A percentile compares a stretch with the other conserved stretches of the same genome.
Conservation (phyloP, 2,329 filamentous ascomycete genomes). For the Polytolypa hystricis region DNA sequence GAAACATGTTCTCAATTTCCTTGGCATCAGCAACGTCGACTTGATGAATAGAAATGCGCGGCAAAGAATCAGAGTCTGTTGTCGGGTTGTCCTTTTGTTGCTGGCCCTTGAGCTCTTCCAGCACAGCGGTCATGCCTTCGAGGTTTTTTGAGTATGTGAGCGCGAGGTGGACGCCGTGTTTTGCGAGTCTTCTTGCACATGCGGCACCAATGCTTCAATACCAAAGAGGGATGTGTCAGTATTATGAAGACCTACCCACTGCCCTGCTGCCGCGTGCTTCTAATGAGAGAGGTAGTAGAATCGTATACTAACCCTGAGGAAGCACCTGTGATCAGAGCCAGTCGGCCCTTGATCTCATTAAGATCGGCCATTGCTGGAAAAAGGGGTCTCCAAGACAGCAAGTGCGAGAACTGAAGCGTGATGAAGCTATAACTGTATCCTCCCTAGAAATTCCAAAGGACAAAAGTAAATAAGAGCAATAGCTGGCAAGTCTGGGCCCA, state of each 20-base stretch:
- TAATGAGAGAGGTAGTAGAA: not conserved
- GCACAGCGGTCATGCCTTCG: constrained; percentile 36
- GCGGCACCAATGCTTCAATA: constrained; percentile 47
- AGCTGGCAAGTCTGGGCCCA: too few species aligned
- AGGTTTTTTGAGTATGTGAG: constrained; percentile 48
- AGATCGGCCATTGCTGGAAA: constrained; percentile 22
- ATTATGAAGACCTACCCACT: not conserved
- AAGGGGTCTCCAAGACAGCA: too few species aligned
- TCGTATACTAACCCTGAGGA: constrained; percentile 43
- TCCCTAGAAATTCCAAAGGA: too few species aligned
- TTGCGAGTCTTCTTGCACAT: constrained; percentile 45
- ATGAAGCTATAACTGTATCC: too few species aligned
- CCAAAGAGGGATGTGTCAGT: not conserved
- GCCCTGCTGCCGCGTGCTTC: not conserved
- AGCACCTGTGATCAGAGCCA: constrained; percentile 51
- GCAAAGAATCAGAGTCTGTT: constrained; percentile 14
- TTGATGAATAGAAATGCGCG: constrained; percentile 44
- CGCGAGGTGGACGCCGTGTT: constrained; percentile 43
- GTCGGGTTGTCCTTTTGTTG: not conserved
- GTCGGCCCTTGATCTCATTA: constrained; percentile 41
- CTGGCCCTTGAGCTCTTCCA: constrained; percentile 29
- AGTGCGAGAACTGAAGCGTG: too few species aligned
- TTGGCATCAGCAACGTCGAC: constrained; percentile 47
- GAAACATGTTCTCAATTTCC: constrained; percentile 44
- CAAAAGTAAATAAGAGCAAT: too few species aligned